Percentiles rank a stretch among this genome's conserved stretches.
These are phyloP conservation scores for Podaxis pistillaris DNA, from an alignment of 768 basidiomycete genomes.

Conservation along the genomic window DNA sequence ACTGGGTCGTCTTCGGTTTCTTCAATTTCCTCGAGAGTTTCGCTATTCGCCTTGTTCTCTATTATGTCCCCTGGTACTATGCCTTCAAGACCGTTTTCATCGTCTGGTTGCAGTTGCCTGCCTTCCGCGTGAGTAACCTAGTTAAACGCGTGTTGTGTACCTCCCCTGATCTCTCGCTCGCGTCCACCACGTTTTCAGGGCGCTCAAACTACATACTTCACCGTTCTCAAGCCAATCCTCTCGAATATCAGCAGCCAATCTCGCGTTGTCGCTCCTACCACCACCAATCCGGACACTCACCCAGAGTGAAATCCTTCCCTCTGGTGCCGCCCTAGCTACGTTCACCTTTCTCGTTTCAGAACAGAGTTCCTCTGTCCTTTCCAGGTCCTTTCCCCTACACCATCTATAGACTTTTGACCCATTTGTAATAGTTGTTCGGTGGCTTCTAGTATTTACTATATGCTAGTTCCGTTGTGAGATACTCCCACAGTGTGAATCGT, in stretches of 20 bases:
- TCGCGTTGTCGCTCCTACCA: constrained; percentile 44
- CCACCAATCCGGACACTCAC: constrained; percentile 47
- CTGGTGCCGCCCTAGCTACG: neutral
- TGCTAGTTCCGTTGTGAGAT: neutral
- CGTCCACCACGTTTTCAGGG: constrained; percentile 49
- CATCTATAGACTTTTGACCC: neutral
- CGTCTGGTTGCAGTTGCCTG: constrained; percentile 88
- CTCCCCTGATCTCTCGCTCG: constrained; percentile 20
- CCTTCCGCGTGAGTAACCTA: constrained; percentile 66
- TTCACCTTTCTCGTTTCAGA: neutral
- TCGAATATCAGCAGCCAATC: constrained; percentile 52
- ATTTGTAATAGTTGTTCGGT: neutral
- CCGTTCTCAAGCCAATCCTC: constrained; percentile 78
- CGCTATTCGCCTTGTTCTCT: constrained; percentile 78
- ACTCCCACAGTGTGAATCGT: neutral
- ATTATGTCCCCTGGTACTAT: constrained; percentile 95
- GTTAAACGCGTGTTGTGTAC: constrained; percentile 8
- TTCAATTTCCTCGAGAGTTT: constrained; percentile 92
- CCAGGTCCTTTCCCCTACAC: neutral
- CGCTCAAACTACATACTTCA: constrained; percentile 78
- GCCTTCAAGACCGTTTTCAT: constrained; percentile 90
- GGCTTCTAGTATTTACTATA: neutral
- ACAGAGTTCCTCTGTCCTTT: neutral
- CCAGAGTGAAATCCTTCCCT: constrained; percentile 26
- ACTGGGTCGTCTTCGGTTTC: constrained; percentile 94